Evolutionary conservation across 202 grass and related monocot species (phyloP), one percentile per base, ranked within the genome.

Genomic region (Setaria italica): DNA sequence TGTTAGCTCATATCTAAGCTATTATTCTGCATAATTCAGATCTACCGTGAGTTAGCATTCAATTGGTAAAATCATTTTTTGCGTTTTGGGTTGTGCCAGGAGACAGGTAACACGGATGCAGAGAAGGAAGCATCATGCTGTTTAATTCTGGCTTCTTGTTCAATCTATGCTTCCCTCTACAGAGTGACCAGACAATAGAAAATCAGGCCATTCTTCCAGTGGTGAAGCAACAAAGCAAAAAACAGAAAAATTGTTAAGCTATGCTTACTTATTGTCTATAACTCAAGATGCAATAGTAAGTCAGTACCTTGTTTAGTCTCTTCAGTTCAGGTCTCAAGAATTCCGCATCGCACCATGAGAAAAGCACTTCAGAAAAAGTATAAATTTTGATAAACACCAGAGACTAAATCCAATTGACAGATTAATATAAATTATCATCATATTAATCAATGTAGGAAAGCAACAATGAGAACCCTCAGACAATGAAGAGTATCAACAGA

Each of bases 321-420:
- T 76, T 90, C 84, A 86, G 88, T 83, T 86, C 73, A 90, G 84
- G 84, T 90, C 74, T 86, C 79, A 57, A 87, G 19, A 79, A 67
- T 79, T 90, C 84, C 67, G 6, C 88, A 90, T 3, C 0, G 67
- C 74, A 42, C 74, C 21, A 90, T 79, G 58, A 83, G 34, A 89
- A 33, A 73, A 74, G 59, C 74, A 13, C 84, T 35, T 90, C 59
- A 48, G 88, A 83, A 90, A 90, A 90, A 87, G 88, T 90, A 46
- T 51, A 58, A 48, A 67, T 77, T 79, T 90, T 79, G n/a, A 68
- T 90, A 67, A 68, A 83, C 79, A 87, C 15, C 17, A 78, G 84
- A 87, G 67, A 87, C 15, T 2, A 6, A 19, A 5, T 25, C 7
- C 4, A 2, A 11, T 10, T 0, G 0, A 2, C 13, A 63, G 17